Conservation (phyloP, 495 filamentous ascomycete species). For the Penicillium atrosanguineum region DNA sequence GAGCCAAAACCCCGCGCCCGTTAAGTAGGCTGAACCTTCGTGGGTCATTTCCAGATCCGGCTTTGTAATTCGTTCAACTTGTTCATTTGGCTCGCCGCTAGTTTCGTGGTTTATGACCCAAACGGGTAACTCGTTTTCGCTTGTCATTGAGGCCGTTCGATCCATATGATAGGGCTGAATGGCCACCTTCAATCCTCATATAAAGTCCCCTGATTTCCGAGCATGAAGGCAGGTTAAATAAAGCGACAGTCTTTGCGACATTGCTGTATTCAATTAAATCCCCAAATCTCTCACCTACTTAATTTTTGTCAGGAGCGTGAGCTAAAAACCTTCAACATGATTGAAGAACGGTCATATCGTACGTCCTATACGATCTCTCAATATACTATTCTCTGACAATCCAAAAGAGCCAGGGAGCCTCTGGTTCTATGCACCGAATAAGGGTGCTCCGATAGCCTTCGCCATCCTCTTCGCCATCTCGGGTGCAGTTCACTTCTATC, state of each 20-base stretch:
- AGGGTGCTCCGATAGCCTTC: slow-evolving; percentile 67
- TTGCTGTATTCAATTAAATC: not conserved
- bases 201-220: not conserved
- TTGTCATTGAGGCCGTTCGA: not conserved
- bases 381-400: slow-evolving; percentile 8
- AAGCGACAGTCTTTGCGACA: not conserved
- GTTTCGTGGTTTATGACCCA: slow-evolving; percentile 6
- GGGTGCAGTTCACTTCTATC: slow-evolving; percentile 56
- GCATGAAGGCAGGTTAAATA: not conserved
- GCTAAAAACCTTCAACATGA: slow-evolving; percentile 5
- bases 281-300: not conserved
- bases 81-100: not conserved
- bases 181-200: not conserved
- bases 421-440: slow-evolving; percentile 74
- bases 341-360: slow-evolving; percentile 16
- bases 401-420: slow-evolving; percentile 47
- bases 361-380: not conserved
- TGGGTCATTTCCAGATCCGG: not conserved
- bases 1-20: not conserved
- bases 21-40: not conserved
- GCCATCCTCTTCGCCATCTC: slow-evolving; percentile 61
- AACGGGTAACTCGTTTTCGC: slow-evolving; percentile 23
- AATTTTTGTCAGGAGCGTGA: not conserved
- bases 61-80: not conserved
- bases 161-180: not conserved